Conservation (phyloP, 495 filamentous ascomycete species). For the Neurospora sp. region DNA sequence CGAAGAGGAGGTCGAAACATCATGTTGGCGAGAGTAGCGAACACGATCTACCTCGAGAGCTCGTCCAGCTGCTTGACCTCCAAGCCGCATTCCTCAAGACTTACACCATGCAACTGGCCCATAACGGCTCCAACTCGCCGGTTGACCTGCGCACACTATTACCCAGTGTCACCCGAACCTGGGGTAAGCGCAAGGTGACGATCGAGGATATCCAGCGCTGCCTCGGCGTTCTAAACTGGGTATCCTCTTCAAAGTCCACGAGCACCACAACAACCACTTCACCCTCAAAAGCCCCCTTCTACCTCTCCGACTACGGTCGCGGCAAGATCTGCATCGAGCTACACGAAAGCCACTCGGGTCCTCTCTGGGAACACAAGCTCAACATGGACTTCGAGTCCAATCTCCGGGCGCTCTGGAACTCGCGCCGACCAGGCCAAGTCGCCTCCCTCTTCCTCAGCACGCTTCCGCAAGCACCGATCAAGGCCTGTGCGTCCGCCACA, state of each 20-base stretch:
- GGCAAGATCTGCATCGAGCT: conserved; percentile 37
- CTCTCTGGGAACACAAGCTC: conserved; percentile 45
- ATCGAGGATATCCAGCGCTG: conserved; percentile 48
- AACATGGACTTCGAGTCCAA: conserved; percentile 43
- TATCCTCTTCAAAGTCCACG: conserved; percentile 2
- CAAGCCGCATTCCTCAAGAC: conserved; percentile 49
- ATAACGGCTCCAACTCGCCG: conserved; percentile 52
- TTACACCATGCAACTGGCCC: conserved; percentile 49
- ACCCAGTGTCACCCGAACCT: conserved; percentile 45
- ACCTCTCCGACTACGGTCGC: conserved; percentile 51
- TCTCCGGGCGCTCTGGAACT: conserved; percentile 38
- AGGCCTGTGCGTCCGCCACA: conserved; percentile 32
- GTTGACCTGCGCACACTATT: conserved; percentile 47
- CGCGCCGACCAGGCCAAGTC: conserved; percentile 12
- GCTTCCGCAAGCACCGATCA: conserved; percentile 47
- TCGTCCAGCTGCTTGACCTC: conserved; percentile 46
- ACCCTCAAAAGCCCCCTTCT: conserved; percentile 26
- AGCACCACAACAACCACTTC: conserved; percentile 1
- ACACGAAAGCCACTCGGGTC: conserved; percentile 20
- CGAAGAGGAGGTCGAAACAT: conserved; percentile 6
- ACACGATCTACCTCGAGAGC: conserved; percentile 38
- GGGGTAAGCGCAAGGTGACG: conserved; percentile 50
- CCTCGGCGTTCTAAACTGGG: conserved; percentile 40
- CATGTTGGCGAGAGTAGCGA: neutral
- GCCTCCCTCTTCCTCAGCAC: conserved; percentile 35